Base-by-base conservation (phyloP, 192 early-diverging fungal species). In the Umbelopsis isabellina region DNA sequence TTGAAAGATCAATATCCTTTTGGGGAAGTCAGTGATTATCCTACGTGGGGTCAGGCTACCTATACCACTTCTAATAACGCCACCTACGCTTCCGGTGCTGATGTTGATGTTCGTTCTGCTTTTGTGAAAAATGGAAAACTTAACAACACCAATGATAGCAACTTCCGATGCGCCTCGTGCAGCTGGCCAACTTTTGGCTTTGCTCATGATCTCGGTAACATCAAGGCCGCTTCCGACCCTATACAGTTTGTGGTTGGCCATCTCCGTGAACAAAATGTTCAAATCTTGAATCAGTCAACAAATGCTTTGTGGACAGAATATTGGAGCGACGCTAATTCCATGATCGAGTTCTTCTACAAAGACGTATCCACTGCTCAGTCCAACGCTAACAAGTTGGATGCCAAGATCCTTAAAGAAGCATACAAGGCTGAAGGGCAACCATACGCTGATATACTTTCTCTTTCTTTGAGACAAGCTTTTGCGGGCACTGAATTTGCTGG, bases 161-260 rank as follows among this genome's bases (percentile, higher is more conserved):
- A 46, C 3, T 66, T 46, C 45, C 65, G 65, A 12, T 47, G 45
- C 25, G 46, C 46, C 20, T 22, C 41, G 4, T 46, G 45, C 46
- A 48, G 65, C 41, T 66, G 65, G 65, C 65, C 65, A 1, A 23
- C 45, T 23, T 45, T 66, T 20, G 65, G 45, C n/a, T 66, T 66
- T 41, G 65, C 65, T 12, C 20, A 66, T 48, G 65, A 66, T 46
- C 44, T 66, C 11, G 65, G 65, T 23, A 66, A 21, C 9, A 25
- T 66, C 18, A 46, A 35, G 37, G 45, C 41, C 6, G 45, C 65
- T n/a, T 66, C 65, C 45, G 16, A 22, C 15, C 41, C 65, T 46
- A 30, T 66, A 11, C 41, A 46, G 10, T 66, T 47, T 7, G 65
- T 66, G n/a, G 46, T 66, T 25, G 65, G 65, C 21, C 65, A 66